A percentile compares a stretch with the other conserved stretches of the same genome.
Evolutionary conservation across 495 filamentous ascomycete genomes (phyloP).

Genomic region (Aspergillus asperescens): DNA sequence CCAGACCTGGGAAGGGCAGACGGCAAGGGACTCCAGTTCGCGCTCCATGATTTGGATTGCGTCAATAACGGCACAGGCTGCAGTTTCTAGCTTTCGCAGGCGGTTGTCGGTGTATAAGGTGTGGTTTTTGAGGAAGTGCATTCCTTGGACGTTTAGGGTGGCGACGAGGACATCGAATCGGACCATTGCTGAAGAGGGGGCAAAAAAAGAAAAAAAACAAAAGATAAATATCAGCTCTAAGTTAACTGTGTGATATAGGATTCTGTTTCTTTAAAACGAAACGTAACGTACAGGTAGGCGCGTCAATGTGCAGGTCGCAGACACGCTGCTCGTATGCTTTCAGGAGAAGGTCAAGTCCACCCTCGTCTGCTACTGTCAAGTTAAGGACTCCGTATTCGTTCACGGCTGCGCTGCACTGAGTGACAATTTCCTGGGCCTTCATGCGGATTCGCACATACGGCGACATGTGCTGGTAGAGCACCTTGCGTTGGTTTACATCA

Average conservation of each 20-base stretch:
- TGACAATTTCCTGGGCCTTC: constrained; percentile 33
- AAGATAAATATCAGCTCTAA: no score
- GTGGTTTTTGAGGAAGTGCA: constrained; percentile 41
- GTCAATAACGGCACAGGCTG: constrained; percentile 36
- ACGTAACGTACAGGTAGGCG: constrained; percentile 23
- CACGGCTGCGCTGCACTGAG: constrained; percentile 31
- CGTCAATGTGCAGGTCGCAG: constrained; percentile 30
- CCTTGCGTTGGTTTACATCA: constrained; percentile 31
- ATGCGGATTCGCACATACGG: constrained; percentile 30
- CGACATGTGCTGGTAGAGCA: constrained; percentile 29
- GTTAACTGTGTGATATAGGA: no score
- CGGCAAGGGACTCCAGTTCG: constrained; percentile 19
- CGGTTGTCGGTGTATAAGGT: constrained; percentile 26
- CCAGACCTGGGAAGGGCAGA: constrained; percentile 29
- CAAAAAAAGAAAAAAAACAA: no score
- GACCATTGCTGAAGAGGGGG: constrained; percentile 35
- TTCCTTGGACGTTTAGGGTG: constrained; percentile 36
- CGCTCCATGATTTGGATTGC: constrained; percentile 23
- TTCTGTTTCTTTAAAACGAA: neutral
- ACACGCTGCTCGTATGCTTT: constrained; percentile 33
- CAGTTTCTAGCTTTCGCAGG: constrained; percentile 29
- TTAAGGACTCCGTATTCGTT: constrained; percentile 35
- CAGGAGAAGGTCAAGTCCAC: constrained; percentile 31
- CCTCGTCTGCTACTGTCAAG: constrained; percentile 37
- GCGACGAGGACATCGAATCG: constrained; percentile 28